These are phyloP conservation scores for Davidsoniella australis DNA, from an alignment of 2,329 filamentous ascomycete species.

Conservation along the genomic window DNA sequence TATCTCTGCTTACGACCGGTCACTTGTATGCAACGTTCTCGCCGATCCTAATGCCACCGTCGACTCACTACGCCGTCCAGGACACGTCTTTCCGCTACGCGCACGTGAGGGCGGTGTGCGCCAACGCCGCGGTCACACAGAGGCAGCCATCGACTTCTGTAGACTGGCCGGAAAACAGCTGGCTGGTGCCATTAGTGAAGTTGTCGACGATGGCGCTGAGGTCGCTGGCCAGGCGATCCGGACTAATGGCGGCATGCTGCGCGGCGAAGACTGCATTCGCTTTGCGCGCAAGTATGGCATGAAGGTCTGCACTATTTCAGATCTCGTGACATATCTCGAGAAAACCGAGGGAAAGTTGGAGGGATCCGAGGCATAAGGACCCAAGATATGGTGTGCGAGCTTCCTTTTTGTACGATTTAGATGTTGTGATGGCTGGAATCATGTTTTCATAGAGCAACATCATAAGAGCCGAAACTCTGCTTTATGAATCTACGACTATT, in stretches of 20 bases:
- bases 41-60: conserved; percentile 45
- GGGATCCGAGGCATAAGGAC: conserved; percentile 23
- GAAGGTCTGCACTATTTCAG: conserved; percentile 90
- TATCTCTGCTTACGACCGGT: conserved; percentile 77
- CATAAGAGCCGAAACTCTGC: no score
- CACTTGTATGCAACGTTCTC: conserved; percentile 61
- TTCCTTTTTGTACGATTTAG: neutral
- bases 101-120: conserved; percentile 66
- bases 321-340: conserved; percentile 65
- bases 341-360: conserved; percentile 48
- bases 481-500: no score
- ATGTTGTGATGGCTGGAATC: neutral
- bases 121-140: conserved; percentile 70
- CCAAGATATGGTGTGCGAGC: neutral
- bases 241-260: conserved; percentile 68
- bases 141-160: conserved; percentile 85
- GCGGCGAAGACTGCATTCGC: conserved; percentile 68
- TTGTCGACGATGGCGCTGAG: conserved; percentile 71
- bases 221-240: conserved; percentile 51
- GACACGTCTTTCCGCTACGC: conserved; percentile 76
- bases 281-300: conserved; percentile 83
- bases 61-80: conserved; percentile 58
- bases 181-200: conserved; percentile 75
- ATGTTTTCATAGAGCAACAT: no score
- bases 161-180: conserved; percentile 59